phyloP scores from a whole-genome alignment of 179 eudicot genomes.

The Actinidia polygama region DNA sequence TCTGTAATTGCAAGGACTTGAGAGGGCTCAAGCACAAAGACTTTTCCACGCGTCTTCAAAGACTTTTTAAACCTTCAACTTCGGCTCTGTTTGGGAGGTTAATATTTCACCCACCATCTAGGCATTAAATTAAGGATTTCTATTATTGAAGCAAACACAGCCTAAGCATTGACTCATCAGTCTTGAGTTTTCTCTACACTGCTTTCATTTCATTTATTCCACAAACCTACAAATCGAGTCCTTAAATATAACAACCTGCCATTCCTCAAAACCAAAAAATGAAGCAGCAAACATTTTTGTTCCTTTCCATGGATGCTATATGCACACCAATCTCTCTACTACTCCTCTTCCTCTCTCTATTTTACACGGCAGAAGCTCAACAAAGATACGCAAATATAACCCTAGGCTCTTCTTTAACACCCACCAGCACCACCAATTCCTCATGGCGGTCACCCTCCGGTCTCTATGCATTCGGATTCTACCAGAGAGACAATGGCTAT shows the following conservation, averaged over 20 bases:
- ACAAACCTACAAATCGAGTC: background rate
- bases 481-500: conserved; percentile 18
- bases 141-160: background rate
- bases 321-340: background rate
- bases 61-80: background rate
- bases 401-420: conserved; percentile 15
- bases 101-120: background rate
- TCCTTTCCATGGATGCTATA: background rate
- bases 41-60: background rate
- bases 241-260: background rate
- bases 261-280: background rate
- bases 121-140: background rate
- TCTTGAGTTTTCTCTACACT: background rate
- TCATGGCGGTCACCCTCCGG: conserved; percentile 28
- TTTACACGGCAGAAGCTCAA: conserved; percentile 6
- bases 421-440: background rate
- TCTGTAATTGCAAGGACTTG: too few relatives aligned
- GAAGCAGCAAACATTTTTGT: background rate
- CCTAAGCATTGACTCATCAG: background rate
- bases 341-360: background rate
- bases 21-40: too few relatives aligned
- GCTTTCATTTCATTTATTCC: background rate
- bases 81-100: background rate
- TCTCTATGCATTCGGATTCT: conserved; percentile 38
- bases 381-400: background rate